phyloP scores from a whole-genome alignment of 148 eudicot genomes.

The Oxyria digyna region DNA sequence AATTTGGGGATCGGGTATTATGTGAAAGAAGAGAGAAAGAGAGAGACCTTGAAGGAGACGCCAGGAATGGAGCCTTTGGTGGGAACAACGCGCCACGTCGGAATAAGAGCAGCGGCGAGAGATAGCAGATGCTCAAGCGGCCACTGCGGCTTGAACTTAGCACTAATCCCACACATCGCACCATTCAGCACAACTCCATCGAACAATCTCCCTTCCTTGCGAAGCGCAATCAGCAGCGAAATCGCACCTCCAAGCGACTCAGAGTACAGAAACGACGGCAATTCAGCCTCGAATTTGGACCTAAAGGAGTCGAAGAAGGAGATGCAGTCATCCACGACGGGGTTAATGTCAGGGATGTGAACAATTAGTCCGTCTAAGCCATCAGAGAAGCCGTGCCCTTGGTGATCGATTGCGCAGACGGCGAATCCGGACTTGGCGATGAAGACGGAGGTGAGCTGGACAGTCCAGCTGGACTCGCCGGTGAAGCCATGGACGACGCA shows the following conservation, averaged over 20 bases:
- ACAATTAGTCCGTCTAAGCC: conserved; percentile 43
- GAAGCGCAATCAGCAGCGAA: conserved; percentile 48
- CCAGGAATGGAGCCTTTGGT: conserved; percentile 82
- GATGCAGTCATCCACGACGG: conserved; percentile 77
- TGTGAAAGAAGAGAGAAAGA: neutral
- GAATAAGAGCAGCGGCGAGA: conserved; percentile 46
- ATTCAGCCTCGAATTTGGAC: conserved; percentile 20
- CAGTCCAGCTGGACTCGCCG: conserved; percentile 88
- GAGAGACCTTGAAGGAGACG: conserved; percentile 54
- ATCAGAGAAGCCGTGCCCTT: conserved; percentile 89
- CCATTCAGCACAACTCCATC: conserved; percentile 81
- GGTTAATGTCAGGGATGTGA: conserved; percentile 73
- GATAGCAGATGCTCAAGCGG: conserved; percentile 75
- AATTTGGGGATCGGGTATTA: neutral
- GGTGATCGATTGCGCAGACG: conserved; percentile 78
- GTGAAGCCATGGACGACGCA: conserved; percentile 89
- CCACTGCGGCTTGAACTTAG: conserved; percentile 92
- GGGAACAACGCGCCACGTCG: conserved; percentile 85
- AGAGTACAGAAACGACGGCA: conserved; percentile 61
- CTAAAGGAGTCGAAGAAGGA: conserved; percentile 57
- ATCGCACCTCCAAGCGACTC: conserved; percentile 97
- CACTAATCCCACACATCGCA: conserved; percentile 92
- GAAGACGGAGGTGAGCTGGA: conserved; percentile 61
- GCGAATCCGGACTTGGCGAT: conserved; percentile 69
- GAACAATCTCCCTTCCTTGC: conserved; percentile 27